Evolutionary conservation across 2,329 filamentous ascomycete genomes (phyloP).

Genomic region (Sordariomycetes sp.): DNA sequence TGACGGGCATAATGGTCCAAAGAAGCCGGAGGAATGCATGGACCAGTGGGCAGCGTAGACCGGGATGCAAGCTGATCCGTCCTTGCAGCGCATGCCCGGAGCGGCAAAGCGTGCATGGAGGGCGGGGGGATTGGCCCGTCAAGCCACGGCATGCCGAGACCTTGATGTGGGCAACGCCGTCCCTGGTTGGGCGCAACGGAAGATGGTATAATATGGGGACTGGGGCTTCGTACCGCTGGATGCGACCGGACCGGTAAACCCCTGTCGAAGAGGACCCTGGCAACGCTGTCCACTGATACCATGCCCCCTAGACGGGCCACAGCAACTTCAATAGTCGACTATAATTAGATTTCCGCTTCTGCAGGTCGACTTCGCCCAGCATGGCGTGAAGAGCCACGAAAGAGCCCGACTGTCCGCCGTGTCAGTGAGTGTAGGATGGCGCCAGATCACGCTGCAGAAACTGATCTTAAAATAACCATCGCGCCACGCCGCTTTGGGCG

Average conservation of each 20-base stretch:
- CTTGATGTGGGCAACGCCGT: not conserved
- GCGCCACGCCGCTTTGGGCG: not conserved
- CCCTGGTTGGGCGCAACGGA: not conserved
- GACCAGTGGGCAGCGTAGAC: constrained; percentile 3
- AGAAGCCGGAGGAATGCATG: constrained; percentile 1
- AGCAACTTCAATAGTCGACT: constrained; percentile 3
- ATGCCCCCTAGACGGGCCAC: not conserved
- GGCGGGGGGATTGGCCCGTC: not conserved
- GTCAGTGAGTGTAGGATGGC: not conserved
- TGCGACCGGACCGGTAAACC: not conserved
- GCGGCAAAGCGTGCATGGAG: constrained; percentile 1
- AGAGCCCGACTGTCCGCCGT: not conserved
- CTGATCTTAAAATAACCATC: not conserved
- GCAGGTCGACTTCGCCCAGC: not conserved
- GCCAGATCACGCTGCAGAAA: not conserved
- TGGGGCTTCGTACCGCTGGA: not conserved
- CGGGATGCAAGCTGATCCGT: constrained; percentile 1
- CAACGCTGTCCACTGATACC: not conserved
- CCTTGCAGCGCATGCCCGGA: constrained; percentile 3
- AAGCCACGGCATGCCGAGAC: constrained; percentile 4
- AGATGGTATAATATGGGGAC: not conserved
- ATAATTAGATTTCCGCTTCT: constrained; percentile 5
- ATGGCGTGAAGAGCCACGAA: not conserved
- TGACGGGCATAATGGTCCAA: constrained; percentile 1
- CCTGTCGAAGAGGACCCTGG: not conserved